phyloP scores from a whole-genome alignment of 352 stramenopile genomes.

The Phytophthora sansomeana region DNA sequence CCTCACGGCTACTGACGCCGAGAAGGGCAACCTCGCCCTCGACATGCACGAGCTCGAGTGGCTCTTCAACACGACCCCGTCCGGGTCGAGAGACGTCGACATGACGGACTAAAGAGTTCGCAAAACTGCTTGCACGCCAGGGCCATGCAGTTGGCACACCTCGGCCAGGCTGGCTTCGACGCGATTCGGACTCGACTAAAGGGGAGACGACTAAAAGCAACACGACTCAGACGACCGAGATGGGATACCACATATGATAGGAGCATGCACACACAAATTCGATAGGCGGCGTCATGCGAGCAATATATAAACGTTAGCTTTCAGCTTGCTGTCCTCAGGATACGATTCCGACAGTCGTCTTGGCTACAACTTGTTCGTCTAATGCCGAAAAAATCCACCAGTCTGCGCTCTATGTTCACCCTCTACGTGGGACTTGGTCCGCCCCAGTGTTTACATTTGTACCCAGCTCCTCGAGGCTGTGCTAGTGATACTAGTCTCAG shows the following conservation, averaged over 20 bases:
- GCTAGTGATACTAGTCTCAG: neutral
- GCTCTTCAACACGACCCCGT: conserved; percentile 40
- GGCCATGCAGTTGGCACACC: too few species aligned
- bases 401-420: neutral
- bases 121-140: neutral
- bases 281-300: conserved; percentile 2
- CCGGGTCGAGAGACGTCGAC: conserved; percentile 27
- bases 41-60: conserved; percentile 44
- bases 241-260: conserved; percentile 1
- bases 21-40: conserved; percentile 23
- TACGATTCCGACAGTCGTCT: conserved; percentile 21
- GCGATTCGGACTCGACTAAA: neutral
- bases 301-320: conserved; percentile 5
- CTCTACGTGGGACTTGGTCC: conserved; percentile 4
- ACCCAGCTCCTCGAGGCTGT: conserved; percentile 15
- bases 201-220: neutral
- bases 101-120: conserved; percentile 24
- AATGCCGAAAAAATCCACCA: conserved; percentile 28
- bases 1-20: conserved; percentile 15
- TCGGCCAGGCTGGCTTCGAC: too few species aligned
- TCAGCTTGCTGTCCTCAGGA: neutral
- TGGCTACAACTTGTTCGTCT: conserved; percentile 25
- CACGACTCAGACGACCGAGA: neutral
- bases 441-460: conserved; percentile 5
- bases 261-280: conserved; percentile 2